These are phyloP conservation scores for Lecanicillium sp. DNA, from an alignment of 2,329 filamentous ascomycete species.

Conservation along the genomic window DNA sequence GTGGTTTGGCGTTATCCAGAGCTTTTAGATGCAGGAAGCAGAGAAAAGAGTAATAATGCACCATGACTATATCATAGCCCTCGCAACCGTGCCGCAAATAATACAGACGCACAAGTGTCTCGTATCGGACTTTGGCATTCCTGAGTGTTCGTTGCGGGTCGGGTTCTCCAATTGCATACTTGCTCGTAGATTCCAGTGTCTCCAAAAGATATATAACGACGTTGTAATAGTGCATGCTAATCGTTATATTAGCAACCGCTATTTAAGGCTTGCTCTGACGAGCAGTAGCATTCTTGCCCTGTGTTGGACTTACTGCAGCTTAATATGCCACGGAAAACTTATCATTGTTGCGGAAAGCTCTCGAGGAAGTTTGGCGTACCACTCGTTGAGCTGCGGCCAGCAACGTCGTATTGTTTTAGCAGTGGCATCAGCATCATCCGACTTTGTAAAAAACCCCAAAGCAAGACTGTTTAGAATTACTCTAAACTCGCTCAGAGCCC, in stretches of 20 bases:
- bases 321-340: not conserved
- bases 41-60: not conserved
- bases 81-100: not conserved
- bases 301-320: not conserved
- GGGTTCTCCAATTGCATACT: not conserved
- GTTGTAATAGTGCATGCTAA: not conserved
- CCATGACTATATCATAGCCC: not conserved
- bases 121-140: not conserved
- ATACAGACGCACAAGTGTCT: not conserved
- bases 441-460: not conserved
- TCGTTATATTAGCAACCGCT: not conserved
- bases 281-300: not conserved
- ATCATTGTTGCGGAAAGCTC: not conserved
- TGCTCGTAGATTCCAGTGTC: not conserved
- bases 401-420: not conserved
- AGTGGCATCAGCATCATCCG: not conserved
- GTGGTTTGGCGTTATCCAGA: not conserved
- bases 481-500: not conserved
- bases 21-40: not conserved
- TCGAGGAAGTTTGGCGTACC: not conserved
- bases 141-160: not conserved
- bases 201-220: not conserved
- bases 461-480: not conserved
- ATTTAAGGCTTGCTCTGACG: not conserved
- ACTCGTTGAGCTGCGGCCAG: not conserved